A percentile compares a stretch with the other conserved stretches of the same genome.
Evolutionary conservation across 352 stramenopile species (phyloP).

Genomic region (Pythium sp.): DNA sequence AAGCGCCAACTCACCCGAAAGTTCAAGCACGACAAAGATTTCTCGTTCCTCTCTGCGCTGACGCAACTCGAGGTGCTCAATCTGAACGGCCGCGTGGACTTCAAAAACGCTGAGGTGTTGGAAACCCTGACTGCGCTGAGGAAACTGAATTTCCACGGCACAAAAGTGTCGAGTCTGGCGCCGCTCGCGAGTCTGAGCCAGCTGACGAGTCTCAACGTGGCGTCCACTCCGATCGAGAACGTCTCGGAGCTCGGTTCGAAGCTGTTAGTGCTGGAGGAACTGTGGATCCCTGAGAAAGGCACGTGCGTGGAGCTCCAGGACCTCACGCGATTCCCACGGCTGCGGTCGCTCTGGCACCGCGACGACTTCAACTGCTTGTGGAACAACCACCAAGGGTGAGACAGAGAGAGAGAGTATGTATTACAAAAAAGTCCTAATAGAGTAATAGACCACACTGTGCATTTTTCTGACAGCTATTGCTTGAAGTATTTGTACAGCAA

Average conservation of each 20-base stretch:
- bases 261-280: constrained; percentile 35
- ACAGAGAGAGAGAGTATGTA: background rate
- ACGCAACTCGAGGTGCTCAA: constrained; percentile 43
- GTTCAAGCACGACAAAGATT: constrained; percentile 38
- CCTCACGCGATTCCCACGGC: constrained; percentile 34
- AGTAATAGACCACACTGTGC: background rate
- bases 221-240: constrained; percentile 42
- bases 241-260: constrained; percentile 25
- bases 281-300: constrained; percentile 45
- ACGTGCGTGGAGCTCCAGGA: constrained; percentile 44
- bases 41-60: constrained; percentile 39
- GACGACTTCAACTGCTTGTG: constrained; percentile 67
- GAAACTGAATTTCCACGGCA: constrained; percentile 45
- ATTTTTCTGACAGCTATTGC: no score
- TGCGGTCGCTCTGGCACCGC: constrained; percentile 56
- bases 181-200: constrained; percentile 27
- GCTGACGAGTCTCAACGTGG: constrained; percentile 47
- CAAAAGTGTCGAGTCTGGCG: constrained; percentile 41
- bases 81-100: constrained; percentile 54
- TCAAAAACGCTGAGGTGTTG: constrained; percentile 45
- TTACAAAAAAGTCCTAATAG: background rate
- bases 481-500: no score
- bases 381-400: constrained; percentile 39
- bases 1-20: constrained; percentile 43
- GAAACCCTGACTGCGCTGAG: constrained; percentile 36